phyloP scores from a whole-genome alignment of 371 early-diverging fungal species.

The Rhizopus sp. region DNA sequence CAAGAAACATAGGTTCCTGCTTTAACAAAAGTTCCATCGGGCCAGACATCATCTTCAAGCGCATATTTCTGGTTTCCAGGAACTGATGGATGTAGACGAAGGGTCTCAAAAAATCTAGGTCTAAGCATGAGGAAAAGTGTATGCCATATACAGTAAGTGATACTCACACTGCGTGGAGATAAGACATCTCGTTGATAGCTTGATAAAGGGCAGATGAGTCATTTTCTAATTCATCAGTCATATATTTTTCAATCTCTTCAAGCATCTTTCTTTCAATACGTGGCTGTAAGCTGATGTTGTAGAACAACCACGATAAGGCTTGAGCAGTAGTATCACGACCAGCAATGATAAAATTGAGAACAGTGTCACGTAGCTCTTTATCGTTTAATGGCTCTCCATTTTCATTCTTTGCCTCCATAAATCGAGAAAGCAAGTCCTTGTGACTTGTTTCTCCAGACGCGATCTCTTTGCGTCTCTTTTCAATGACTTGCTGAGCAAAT shows the following conservation, averaged over 20 bases:
- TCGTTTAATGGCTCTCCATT: slow-evolving; percentile 54
- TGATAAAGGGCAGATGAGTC: slow-evolving; percentile 44
- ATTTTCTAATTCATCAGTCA: slow-evolving; percentile 37
- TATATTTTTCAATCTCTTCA: slow-evolving; percentile 51
- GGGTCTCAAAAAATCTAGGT: slow-evolving; percentile 57
- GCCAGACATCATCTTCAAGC: slow-evolving; percentile 66
- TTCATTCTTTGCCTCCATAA: slow-evolving; percentile 57
- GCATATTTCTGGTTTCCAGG: slow-evolving; percentile 69
- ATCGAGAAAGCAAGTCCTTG: slow-evolving; percentile 58
- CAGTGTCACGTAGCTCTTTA: slow-evolving; percentile 60
- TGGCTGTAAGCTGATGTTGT: slow-evolving; percentile 50
- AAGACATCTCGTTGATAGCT: slow-evolving; percentile 50
- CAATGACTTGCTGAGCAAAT: slow-evolving; percentile 51
- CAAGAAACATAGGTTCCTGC: slow-evolving; percentile 57
- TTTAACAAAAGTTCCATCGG: slow-evolving; percentile 66
- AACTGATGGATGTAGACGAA: slow-evolving; percentile 74
- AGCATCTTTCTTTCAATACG: slow-evolving; percentile 54
- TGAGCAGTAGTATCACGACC: slow-evolving; percentile 75
- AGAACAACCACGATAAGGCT: slow-evolving; percentile 72
- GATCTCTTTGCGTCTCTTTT: slow-evolving; percentile 32
- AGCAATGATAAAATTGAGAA: slow-evolving; percentile 72
- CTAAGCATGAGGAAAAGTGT: background rate
- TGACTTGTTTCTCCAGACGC: slow-evolving; percentile 21
- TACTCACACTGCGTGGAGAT: slow-evolving; percentile 61
- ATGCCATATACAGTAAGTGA: background rate